These are phyloP conservation scores for Albugo candida DNA, from an alignment of 352 stramenopile species.

Conservation along the genomic window DNA sequence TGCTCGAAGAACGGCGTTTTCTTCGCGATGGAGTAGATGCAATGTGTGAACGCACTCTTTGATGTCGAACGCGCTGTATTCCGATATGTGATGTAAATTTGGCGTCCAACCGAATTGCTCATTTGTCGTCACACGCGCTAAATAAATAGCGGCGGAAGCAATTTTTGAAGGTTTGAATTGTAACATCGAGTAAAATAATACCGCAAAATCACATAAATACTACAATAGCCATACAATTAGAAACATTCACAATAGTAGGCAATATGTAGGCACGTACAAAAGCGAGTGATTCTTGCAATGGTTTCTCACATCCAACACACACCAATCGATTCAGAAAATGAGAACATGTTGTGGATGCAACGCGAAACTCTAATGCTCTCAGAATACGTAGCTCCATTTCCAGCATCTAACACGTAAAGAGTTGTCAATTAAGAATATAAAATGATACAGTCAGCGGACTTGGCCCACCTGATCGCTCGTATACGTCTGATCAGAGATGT, in stretches of 20 bases:
- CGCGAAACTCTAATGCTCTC: conserved; percentile 47
- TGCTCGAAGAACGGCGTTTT: conserved; percentile 33
- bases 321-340: conserved; percentile 49
- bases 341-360: conserved; percentile 57
- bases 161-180: conserved; percentile 47
- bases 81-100: conserved; percentile 59
- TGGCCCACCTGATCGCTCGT: conserved; percentile 44
- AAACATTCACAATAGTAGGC: neutral
- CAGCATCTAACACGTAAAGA: conserved; percentile 30
- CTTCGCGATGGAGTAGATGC: conserved; percentile 30
- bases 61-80: conserved; percentile 53
- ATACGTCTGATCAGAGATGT: conserved; percentile 95
- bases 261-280: conserved; percentile 17
- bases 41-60: conserved; percentile 44
- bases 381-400: conserved; percentile 67
- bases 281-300: conserved; percentile 37
- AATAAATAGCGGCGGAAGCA: conserved; percentile 53
- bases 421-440: neutral
- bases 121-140: conserved; percentile 38
- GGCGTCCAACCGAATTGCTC: conserved; percentile 25
- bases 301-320: conserved; percentile 25
- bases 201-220: conserved; percentile 56
- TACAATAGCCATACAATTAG: conserved; percentile 6
- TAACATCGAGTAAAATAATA: conserved; percentile 55
- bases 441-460: neutral